Evolutionary conservation across 2,329 filamentous ascomycete genomes (phyloP), one percentile per base, ranked within the genome.

Genomic region (Fusarium sp.): DNA sequence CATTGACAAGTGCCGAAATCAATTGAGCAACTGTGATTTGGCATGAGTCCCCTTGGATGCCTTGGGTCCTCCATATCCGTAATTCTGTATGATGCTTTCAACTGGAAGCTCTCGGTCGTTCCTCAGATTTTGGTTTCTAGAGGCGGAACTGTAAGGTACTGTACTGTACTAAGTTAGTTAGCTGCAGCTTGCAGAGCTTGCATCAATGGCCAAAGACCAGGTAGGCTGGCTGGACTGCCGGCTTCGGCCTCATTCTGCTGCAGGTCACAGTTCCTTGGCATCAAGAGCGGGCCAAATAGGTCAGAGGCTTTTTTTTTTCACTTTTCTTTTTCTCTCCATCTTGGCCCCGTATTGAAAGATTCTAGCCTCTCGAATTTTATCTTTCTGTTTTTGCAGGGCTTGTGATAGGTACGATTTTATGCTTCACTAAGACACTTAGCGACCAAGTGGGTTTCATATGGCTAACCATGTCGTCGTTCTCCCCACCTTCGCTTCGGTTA

Each of bases 371-470:
- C 23, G 23, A 8, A 15, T 57, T 54, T 61, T 52, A 10, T 63
- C 20, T 38, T 38, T 44, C 37, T 50, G 8, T 20, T 49, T 35
- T 67, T 69, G 38, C 56, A 31, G 28, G 43, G 57, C 53, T 54
- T 47, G 21, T 69, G 66, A 69, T 69, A 69, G 66, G 66, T 50
- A 66, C 44, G 48, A 58, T 58, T 37, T 48, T 23, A 26, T 53
- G 38, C 50, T 48, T 63, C 52, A 50, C 47, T 52, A 54, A 52
- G 20, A 39, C 24, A 39, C 24, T 66, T 42, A 35, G 26, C 33
- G 31, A 57, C 24, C 16, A 38, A 46, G 64, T 65, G 58, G 64
- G 63, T 58, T 63, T 56, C 39, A 26, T n/a, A n/a, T 61, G 41
- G 28, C 55, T 46, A 55, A 52, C 59, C 54, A 65, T 53, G 42